Evolutionary conservation across 306 rosid species (phyloP).

Genomic region (Cucurbita moschata): DNA sequence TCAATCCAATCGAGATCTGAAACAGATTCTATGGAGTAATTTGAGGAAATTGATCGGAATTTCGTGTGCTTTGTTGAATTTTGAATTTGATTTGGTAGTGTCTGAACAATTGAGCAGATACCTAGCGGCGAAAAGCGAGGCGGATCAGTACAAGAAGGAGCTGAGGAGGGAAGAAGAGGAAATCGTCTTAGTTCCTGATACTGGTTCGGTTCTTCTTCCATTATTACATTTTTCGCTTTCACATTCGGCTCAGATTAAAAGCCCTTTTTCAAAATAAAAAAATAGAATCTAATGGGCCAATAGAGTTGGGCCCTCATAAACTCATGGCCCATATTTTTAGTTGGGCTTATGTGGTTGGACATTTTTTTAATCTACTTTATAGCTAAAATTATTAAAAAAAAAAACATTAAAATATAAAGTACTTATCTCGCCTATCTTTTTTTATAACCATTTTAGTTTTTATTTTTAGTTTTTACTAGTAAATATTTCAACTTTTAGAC

Average conservation of each 20-base stretch:
- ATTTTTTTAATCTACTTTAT: no score
- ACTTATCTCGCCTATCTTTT: no score
- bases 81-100: background rate
- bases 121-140: slow-evolving; percentile 36
- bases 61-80: background rate
- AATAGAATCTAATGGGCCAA: background rate
- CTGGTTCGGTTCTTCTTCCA: slow-evolving; percentile 28
- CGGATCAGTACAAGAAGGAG: slow-evolving; percentile 35
- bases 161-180: slow-evolving; percentile 34
- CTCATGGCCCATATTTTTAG: background rate
- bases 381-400: no score
- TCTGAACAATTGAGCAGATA: slow-evolving; percentile 11
- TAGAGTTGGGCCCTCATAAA: background rate
- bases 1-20: background rate
- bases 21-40: no score
- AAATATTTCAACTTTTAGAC: no score
- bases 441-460: no score
- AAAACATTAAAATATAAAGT: no score
- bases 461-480: no score
- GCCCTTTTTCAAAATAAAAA: no score
- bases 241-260: no score
- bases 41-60: background rate
- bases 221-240: background rate
- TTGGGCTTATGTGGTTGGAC: background rate
- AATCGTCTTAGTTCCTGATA: slow-evolving; percentile 25